A percentile compares a stretch with the other conserved stretches of the same genome.
phyloP scores from a whole-genome alignment of 2,329 filamentous ascomycete species.

The Plectosphaerella plurivora region DNA sequence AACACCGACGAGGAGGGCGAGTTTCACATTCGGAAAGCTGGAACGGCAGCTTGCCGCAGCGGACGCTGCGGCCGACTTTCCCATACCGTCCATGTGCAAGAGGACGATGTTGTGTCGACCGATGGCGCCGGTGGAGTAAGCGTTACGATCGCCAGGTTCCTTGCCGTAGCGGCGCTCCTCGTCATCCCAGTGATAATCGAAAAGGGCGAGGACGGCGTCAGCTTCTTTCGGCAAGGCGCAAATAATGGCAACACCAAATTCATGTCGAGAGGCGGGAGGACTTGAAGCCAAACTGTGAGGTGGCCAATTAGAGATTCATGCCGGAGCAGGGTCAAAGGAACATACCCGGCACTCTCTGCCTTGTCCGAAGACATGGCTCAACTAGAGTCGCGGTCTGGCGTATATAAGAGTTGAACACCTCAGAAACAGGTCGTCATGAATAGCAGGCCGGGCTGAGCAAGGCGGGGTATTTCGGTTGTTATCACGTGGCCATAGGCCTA shows the following conservation, averaged over 20 bases:
- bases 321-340: too few species aligned
- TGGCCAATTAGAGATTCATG: too few species aligned
- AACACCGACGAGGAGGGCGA: conserved; percentile 15
- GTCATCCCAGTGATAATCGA: conserved; percentile 13
- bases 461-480: too few species aligned
- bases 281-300: too few species aligned
- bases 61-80: conserved; percentile 16
- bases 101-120: conserved; percentile 23
- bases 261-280: too few species aligned
- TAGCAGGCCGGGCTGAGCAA: too few species aligned
- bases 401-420: too few species aligned
- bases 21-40: conserved; percentile 14
- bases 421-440: too few species aligned
- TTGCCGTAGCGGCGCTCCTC: conserved; percentile 14
- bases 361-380: too few species aligned
- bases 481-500: too few species aligned
- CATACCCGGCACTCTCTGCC: too few species aligned
- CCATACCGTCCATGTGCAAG: conserved; percentile 20
- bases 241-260: neutral
- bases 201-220: conserved; percentile 11
- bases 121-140: conserved; percentile 18
- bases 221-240: conserved; percentile 12
- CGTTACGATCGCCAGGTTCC: conserved; percentile 19
- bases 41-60: conserved; percentile 7
- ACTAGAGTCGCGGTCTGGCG: too few species aligned